Evolutionary conservation across 139 green algal genomes (phyloP), one percentile per base, ranked within the genome.

Genomic region (Desmodesmus armatus): DNA sequence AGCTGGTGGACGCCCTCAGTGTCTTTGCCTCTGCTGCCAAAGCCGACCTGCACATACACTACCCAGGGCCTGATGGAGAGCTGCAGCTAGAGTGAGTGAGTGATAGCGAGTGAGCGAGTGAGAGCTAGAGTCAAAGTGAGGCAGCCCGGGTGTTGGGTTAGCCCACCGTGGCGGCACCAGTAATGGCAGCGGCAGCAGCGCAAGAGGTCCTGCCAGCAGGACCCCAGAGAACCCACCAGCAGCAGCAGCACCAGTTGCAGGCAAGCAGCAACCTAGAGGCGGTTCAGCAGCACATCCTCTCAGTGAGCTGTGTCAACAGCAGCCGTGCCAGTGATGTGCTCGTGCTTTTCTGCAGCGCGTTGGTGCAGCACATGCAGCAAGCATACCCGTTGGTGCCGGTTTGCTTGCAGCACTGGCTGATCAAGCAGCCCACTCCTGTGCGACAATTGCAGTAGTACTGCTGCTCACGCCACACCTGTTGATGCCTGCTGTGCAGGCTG

Each of bases 1-100:
- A 87, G 84, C 85, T 94, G 55, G 66, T 91, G n/a, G 91, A 94
- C 66, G 80, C 91, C 19, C 85, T 94, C 19, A 55, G 44, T 0
- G 76, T 92, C 15, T 92, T 94, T 71, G 84, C 84, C 29, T 86
- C 81, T 9, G 72, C 78, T 13, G 29, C n/a, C 0, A 29, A 21
- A 23, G 69, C 55, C 0, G 53, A 77, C 0, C 72, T 91, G 43
- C 51, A 86, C 3, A n/a, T 90, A 53, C 65, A 72, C 25, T 92
- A 90, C 77, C 90, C 90, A 17, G 88, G 88, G 25, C 53, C 88
- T 9, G 82, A 93, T 41, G 78, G 79, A 2, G 90, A 93, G 85
- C 85, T 93, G 15, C 78, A 90, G 19, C 66, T 83, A 1, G 74
- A 91, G 87, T 90, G 49, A 84, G 87, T 78, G 27, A 9, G 25